Evolutionary conservation across 768 basidiomycete species (phyloP), one percentile per base, ranked within the genome.

Genomic region (Leccinum sublutescens): DNA sequence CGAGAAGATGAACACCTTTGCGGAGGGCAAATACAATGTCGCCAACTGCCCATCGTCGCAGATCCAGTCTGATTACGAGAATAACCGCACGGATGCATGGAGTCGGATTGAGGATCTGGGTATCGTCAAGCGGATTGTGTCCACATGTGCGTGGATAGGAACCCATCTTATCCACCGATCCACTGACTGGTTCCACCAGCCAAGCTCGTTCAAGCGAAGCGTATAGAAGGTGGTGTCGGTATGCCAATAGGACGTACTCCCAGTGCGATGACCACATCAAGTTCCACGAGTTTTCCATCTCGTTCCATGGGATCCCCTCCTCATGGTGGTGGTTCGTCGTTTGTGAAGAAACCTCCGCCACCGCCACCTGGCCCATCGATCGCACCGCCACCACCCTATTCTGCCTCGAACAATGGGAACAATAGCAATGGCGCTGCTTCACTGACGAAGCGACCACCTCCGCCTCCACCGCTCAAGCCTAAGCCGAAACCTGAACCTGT

Each of bases 1-100:
- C 59, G 97, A 99, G 77, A 98, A 95, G 79, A 79, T 98, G 77
- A 89, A 91, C 71, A 82, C 83, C 38, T 98, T 95, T 68, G 85
- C 91, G 2, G 88, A 86, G 60, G 81, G 82, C 53, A 93, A 89
- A 68, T 95, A 88, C 72, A 86, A 90, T 59, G 76, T 90, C 40
- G 72, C 85, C 50, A 88, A 85, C 58, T 71, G 83, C 19, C 77
- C 85, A 25, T 83, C 85, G 7, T 78, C 85, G 19, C 84, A 93
- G 64, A 92, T 97, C 54, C 83, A 83, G 54, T 74, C 75, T 51
- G 87, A 89, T 50, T 98, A 93, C 73, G 86, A 93, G 69, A 80
- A 79, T 57, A 87, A 87, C 60, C 84, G 92, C n/a, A 88, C 88
- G 21, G 94, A 98, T 68, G 85, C 91, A 5, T 87, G 85, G 78